phyloP scores from a whole-genome alignment of 352 stramenopile genomes.

The Halophytophthora batemanensis region DNA sequence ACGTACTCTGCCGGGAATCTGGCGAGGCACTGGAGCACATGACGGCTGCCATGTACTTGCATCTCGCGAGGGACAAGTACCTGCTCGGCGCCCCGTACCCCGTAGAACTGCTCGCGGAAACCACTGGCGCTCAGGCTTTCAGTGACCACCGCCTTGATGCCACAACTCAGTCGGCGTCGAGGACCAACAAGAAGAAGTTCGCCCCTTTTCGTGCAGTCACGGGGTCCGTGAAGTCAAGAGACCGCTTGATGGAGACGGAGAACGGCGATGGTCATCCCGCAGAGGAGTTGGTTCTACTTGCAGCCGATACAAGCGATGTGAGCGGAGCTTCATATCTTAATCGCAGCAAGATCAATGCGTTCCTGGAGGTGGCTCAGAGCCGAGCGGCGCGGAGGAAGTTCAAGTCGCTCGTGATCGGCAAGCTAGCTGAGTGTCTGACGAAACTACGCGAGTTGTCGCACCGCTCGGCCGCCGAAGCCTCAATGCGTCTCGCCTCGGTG shows the following conservation, averaged over 20 bases:
- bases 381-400: conserved; percentile 36
- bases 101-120: conserved; percentile 40
- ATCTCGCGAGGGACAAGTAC: conserved; percentile 44
- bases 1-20: no score
- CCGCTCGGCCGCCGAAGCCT: conserved; percentile 31
- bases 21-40: no score
- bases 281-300: conserved; percentile 20
- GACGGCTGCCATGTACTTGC: conserved; percentile 25
- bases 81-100: conserved; percentile 45
- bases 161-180: background rate
- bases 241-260: conserved; percentile 16
- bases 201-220: conserved; percentile 28
- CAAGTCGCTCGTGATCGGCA: conserved; percentile 42
- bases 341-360: conserved; percentile 60
- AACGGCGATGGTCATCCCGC: conserved; percentile 7
- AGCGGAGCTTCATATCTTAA: conserved; percentile 53
- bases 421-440: conserved; percentile 44
- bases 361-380: conserved; percentile 53
- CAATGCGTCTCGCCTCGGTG: conserved; percentile 26
- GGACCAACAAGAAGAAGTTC: conserved; percentile 26
- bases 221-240: conserved; percentile 10
- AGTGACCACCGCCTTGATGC: conserved; percentile 20
- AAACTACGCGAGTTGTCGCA: conserved; percentile 37
- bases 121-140: conserved; percentile 33
- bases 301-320: conserved; percentile 30